Conservation (phyloP, 108 stramenopile species). For the Fragilaria crotonensis region DNA sequence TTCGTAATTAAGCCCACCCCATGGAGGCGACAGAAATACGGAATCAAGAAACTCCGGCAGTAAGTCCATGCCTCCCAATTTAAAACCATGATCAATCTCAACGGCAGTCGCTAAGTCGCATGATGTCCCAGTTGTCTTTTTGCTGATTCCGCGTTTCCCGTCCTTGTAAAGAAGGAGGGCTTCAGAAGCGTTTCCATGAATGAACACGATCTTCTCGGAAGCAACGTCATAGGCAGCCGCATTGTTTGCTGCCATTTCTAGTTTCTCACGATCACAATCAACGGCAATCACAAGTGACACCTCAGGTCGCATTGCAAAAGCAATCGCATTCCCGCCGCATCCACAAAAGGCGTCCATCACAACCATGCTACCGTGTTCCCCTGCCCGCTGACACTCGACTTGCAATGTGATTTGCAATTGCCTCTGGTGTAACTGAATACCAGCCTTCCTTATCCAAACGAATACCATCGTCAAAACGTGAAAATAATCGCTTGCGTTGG, state of each 20-base stretch:
- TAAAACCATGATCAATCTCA: conserved; percentile 44
- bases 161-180: conserved; percentile 60
- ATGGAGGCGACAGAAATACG: conserved; percentile 85
- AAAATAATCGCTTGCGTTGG: conserved; percentile 89
- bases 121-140: conserved; percentile 17
- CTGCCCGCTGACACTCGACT: conserved; percentile 12
- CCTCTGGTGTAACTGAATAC: conserved; percentile 96
- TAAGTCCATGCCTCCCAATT: conserved; percentile 66
- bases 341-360: conserved; percentile 92
- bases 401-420: conserved; percentile 87
- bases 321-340: conserved; percentile 85
- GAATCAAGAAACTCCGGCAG: conserved; percentile 59
- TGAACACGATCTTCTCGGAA: conserved; percentile 61
- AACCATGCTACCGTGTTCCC: conserved; percentile 32
- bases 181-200: conserved; percentile 74
- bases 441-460: conserved; percentile 90
- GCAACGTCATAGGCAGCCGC: conserved; percentile 87
- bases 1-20: conserved; percentile 78
- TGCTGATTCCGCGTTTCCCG: conserved; percentile 53
- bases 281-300: conserved; percentile 80
- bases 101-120: conserved; percentile 45
- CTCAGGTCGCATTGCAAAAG: conserved; percentile 60
- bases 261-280: conserved; percentile 81
- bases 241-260: conserved; percentile 88
- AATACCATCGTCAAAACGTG: conserved; percentile 83